Evolutionary conservation across 2,329 filamentous ascomycete species (phyloP), one percentile per base, ranked within the genome.

Genomic region (Fusarium tricinctum): DNA sequence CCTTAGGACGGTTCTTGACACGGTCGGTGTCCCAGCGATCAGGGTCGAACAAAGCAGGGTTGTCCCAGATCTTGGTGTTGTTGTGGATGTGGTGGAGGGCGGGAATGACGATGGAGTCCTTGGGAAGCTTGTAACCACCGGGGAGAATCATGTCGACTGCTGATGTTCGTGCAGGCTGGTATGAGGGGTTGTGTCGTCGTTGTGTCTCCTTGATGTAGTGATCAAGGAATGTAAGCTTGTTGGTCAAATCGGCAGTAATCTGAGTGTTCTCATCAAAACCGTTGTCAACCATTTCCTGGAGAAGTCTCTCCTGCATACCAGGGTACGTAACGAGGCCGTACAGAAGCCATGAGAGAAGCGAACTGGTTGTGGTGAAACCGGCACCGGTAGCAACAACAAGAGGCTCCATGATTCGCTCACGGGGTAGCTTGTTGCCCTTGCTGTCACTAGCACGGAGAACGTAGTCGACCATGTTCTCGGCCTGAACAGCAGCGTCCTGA

Each of bases 151-250:
- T 76, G 71, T 89, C 87, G 5, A 77, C 77, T 62, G 84, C 84
- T 4, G 87, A 78, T 2, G 85, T 89, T 30, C 88, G 85, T 2
- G 80, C 88, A 0, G 88, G 85, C 69, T 90, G 88, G 77, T 85
- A 90, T 0, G 85, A 86, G 0, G 88, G 85, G 75, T 87, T 89
- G 78, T 89, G 87, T 5, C 80, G 79, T 4, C 88, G 82, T 73
- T 88, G 86, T 1, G 82, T 87, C 73, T 90, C 88, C 75, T 89
- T 89, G 79, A 90, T 78, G 74, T 84, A 88, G 46, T 83, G 82
- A 73, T 88, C 86, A 10, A 88, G 80, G 75, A 84, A 88, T 3
- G 78, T 71, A 8, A 89, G 80, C 43, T 79, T 76, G 50, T 82
- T 77, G 4, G 82, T 83, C 4, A 83, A 63, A 12, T 87, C 85